Conservation (phyloP, 169 alveolate genomes). For the Theileria annulata region DNA sequence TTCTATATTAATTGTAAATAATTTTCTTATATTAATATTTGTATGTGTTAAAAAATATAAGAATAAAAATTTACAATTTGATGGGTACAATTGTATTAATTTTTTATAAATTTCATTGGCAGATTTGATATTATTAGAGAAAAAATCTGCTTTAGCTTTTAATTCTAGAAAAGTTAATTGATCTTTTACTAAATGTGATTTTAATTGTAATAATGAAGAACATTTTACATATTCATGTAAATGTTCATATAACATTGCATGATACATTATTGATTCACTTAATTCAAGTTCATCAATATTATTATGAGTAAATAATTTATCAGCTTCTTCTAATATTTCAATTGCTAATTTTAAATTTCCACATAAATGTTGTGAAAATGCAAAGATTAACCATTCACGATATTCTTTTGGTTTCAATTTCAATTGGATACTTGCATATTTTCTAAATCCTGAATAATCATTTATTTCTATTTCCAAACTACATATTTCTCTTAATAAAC, state of each 20-base stretch:
- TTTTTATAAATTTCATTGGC: slow-evolving; percentile 32
- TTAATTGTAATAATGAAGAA: slow-evolving; percentile 9
- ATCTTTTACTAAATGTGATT: slow-evolving; percentile 22
- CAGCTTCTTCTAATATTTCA: slow-evolving; percentile 26
- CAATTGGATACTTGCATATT: slow-evolving; percentile 12
- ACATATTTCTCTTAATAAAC: slow-evolving; percentile 44
- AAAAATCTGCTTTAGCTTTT: slow-evolving; percentile 11
- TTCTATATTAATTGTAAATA: no score
- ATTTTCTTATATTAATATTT: slow-evolving; percentile 1
- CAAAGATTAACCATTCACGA: slow-evolving; percentile 50
- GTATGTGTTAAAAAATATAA: slow-evolving; percentile 36
- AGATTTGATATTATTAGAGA: background rate
- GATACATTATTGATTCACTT: slow-evolving; percentile 45
- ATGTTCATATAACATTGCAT: slow-evolving; percentile 42
- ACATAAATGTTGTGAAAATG: slow-evolving; percentile 54
- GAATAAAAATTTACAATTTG: slow-evolving; percentile 30
- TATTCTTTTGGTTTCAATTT: slow-evolving; percentile 22
- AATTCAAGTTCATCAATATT: slow-evolving; percentile 35
- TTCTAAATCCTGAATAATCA: slow-evolving; percentile 31
- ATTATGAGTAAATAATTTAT: slow-evolving; percentile 10
- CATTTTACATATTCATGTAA: slow-evolving; percentile 35
- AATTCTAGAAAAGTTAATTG: slow-evolving; percentile 15
- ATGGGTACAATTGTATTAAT: slow-evolving; percentile 32
- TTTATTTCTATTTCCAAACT: slow-evolving; percentile 28
- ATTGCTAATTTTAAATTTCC: slow-evolving; percentile 26